Percentiles rank a stretch among this genome's conserved stretches.
These are phyloP conservation scores for Acacia concinna DNA, from an alignment of 331 rosid species.

Conservation along the genomic window DNA sequence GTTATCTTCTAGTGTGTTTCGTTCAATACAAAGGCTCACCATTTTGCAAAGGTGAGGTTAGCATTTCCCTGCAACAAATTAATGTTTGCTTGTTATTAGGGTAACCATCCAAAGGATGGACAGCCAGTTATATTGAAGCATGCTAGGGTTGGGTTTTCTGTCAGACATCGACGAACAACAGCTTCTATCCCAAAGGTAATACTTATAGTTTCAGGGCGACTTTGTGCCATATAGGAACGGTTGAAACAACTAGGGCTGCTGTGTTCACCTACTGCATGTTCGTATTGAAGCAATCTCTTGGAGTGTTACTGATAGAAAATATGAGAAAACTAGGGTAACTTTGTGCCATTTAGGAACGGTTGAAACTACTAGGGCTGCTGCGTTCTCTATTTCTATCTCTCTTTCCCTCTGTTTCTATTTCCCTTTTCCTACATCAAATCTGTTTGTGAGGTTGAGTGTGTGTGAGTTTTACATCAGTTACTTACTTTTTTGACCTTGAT, in stretches of 20 bases:
- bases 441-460: no score
- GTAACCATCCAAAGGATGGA: slow-evolving; percentile 84
- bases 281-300: slow-evolving; percentile 9
- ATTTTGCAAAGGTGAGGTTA: neutral
- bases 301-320: neutral
- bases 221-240: neutral
- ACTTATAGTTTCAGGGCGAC: slow-evolving; percentile 9
- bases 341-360: neutral
- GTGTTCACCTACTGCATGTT: neutral
- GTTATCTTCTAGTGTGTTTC: neutral
- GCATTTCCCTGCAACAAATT: neutral
- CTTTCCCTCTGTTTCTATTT: no score
- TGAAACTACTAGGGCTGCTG: slow-evolving; percentile 11
- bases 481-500: neutral
- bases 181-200: slow-evolving; percentile 74
- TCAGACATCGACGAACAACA: slow-evolving; percentile 59
- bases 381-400: neutral
- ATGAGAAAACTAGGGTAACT: neutral
- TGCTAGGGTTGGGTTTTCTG: slow-evolving; percentile 55
- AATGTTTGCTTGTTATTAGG: slow-evolving; percentile 51
- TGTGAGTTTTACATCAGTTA: neutral
- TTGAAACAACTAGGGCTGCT: slow-evolving; percentile 15
- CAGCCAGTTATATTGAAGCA: slow-evolving; percentile 67
- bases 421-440: no score
- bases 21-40: neutral